These are phyloP conservation scores for Dendrobium nobile DNA, from an alignment of 106 monocot genomes.

Conservation along the genomic window DNA sequence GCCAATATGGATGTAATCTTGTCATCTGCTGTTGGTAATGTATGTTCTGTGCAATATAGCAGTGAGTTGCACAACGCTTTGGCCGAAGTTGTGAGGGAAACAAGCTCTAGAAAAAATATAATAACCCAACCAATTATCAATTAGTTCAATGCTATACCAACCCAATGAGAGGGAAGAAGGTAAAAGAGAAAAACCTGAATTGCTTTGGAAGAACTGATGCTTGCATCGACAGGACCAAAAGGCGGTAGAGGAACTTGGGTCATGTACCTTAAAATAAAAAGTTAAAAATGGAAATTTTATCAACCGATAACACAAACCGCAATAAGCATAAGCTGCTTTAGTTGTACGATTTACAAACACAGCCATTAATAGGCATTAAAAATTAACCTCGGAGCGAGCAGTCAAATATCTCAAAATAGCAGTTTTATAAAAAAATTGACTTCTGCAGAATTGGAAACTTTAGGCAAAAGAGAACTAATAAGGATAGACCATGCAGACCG, in stretches of 20 bases:
- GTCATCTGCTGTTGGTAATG: slow-evolving; percentile 57
- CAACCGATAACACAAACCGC: no score
- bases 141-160: no score
- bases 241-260: slow-evolving; percentile 59
- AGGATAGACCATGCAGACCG: neutral
- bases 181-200: slow-evolving; percentile 8
- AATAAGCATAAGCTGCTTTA: no score
- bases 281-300: no score
- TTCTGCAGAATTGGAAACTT: neutral
- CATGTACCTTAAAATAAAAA: slow-evolving; percentile 42
- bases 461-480: neutral
- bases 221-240: slow-evolving; percentile 44
- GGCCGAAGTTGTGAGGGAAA: slow-evolving; percentile 28
- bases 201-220: slow-evolving; percentile 31
- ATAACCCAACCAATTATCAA: no score
- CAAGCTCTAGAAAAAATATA: slow-evolving; percentile 6
- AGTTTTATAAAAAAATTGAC: neutral
- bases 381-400: no score
- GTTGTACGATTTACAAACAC: no score
- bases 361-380: no score
- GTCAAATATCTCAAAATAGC: neutral
- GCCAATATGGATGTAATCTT: slow-evolving; percentile 62
- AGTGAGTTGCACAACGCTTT: slow-evolving; percentile 79
- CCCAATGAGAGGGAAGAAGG: neutral
- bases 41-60: slow-evolving; percentile 79